Conservation (phyloP, 1,284 basidiomycete species). For the Malassezia japonica region DNA sequence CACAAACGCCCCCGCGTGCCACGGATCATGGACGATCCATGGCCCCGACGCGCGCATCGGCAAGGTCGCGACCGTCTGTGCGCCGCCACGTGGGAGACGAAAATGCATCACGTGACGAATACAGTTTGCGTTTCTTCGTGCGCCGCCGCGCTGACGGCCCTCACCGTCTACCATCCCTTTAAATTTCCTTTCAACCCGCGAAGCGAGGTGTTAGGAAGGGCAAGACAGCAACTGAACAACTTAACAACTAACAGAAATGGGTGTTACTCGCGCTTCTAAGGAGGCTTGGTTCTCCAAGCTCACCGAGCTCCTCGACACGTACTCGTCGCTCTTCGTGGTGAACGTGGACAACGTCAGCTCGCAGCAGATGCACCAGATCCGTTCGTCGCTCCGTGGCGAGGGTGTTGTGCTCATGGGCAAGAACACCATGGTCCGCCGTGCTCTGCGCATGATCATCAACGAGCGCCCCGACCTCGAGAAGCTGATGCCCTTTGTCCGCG, state of each 20-base stretch:
- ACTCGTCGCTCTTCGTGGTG: conserved; percentile 92
- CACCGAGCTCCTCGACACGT: conserved; percentile 81
- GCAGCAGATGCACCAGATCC: conserved; percentile 98
- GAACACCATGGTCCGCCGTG: conserved; percentile 99
- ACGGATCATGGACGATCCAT: not conserved
- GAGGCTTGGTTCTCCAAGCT: conserved; percentile 88
- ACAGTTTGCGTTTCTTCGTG: conserved; percentile 7
- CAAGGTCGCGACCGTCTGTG: not conserved
- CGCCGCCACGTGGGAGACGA: not conserved
- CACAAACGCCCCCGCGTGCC: too few relatives aligned
- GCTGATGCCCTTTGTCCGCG: conserved; percentile 86
- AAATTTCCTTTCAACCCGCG: conserved; percentile 40
- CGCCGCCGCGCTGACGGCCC: not conserved
- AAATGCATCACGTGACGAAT: not conserved
- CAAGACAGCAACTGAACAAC: conserved; percentile 11
- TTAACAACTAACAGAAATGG: conserved; percentile 58
- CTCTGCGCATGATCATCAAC: conserved; percentile 75
- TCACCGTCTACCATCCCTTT: conserved; percentile 15
- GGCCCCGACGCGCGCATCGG: not conserved
- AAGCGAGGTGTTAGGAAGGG: conserved; percentile 41
- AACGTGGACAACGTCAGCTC: conserved; percentile 99
- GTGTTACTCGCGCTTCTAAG: conserved; percentile 80
- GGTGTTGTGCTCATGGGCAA: conserved; percentile 98
- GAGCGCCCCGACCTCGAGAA: conserved; percentile 92
- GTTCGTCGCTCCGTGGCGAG: conserved; percentile 85